Conservation (phyloP, 1,139 yeast genomes). For the Candida pseudocylindracea region DNA sequence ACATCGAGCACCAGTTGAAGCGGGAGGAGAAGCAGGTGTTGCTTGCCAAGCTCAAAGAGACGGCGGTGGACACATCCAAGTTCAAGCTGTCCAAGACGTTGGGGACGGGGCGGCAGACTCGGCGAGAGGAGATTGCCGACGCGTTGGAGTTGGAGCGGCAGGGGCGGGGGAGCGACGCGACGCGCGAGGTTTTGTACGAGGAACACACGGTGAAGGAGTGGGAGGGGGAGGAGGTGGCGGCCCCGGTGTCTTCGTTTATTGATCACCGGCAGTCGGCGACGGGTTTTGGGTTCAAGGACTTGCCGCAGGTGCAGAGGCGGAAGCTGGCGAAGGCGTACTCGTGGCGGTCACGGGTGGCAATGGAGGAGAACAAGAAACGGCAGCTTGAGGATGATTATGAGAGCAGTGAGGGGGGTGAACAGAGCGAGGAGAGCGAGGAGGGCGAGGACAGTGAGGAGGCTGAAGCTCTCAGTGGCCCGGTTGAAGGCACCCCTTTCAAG, state of each 20-base stretch:
- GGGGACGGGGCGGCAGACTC: constrained; percentile 61
- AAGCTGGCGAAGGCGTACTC: constrained; percentile 16
- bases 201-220: constrained; percentile 45
- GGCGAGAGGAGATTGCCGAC: constrained; percentile 46
- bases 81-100: constrained; percentile 53
- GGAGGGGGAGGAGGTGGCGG: constrained; percentile 8
- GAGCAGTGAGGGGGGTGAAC: constrained; percentile 8
- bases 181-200: constrained; percentile 45
- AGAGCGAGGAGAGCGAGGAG: too few relatives aligned
- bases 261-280: constrained; percentile 50
- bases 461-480: constrained; percentile 1
- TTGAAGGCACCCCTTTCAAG: too few relatives aligned
- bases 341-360: constrained; percentile 18
- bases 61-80: constrained; percentile 50
- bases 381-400: constrained; percentile 16
- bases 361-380: constrained; percentile 13
- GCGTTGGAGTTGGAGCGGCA: constrained; percentile 55
- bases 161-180: constrained; percentile 47
- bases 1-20: constrained; percentile 70
- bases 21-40: constrained; percentile 73
- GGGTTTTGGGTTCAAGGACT: constrained; percentile 49
- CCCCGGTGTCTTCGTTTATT: constrained; percentile 26
- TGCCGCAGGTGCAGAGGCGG: constrained; percentile 21
- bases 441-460: constrained; percentile 7
- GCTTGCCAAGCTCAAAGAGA: constrained; percentile 46